Conservation (phyloP, 495 filamentous ascomycete genomes). For the Aspergillus homomorphus region DNA sequence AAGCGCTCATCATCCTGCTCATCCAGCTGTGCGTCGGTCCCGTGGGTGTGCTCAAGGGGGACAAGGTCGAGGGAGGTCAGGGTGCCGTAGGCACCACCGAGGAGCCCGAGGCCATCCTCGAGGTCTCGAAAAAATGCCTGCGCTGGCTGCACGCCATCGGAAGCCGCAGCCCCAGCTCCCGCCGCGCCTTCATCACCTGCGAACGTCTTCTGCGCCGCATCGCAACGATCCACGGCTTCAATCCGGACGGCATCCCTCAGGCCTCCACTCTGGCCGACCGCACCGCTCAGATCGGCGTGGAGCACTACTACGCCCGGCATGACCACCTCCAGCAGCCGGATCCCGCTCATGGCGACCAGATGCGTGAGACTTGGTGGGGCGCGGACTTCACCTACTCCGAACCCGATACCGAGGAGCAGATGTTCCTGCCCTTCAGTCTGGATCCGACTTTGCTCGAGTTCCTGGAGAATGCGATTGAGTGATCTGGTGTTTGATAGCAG, state of each 20-base stretch:
- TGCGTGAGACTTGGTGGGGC: neutral
- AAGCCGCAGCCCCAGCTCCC: constrained; percentile 40
- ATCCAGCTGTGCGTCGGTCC: constrained; percentile 49
- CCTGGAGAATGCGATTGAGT: neutral
- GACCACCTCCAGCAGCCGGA: neutral
- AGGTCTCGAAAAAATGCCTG: constrained; percentile 45
- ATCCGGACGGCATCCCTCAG: neutral
- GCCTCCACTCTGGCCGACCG: neutral
- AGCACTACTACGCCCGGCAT: neutral
- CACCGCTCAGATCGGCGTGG: neutral
- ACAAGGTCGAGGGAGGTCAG: neutral
- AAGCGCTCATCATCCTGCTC: constrained; percentile 54
- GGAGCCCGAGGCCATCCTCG: constrained; percentile 34
- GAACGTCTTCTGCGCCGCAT: constrained; percentile 1
- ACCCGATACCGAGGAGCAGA: neutral
- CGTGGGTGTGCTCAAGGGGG: constrained; percentile 27
- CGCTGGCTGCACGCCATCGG: constrained; percentile 51
- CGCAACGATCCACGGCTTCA: neutral
- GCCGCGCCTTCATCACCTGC: constrained; percentile 34
- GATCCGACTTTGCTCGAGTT: neutral
- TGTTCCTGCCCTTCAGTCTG: neutral
- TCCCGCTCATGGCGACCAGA: neutral
- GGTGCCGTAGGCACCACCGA: constrained; percentile 11
- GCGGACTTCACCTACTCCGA: constrained; percentile 2
- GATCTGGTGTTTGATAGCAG: neutral